Percentiles rank a stretch among this genome's conserved stretches.
phyloP scores from a whole-genome alignment of 768 basidiomycete species.

The Mycena albidolilacea region DNA sequence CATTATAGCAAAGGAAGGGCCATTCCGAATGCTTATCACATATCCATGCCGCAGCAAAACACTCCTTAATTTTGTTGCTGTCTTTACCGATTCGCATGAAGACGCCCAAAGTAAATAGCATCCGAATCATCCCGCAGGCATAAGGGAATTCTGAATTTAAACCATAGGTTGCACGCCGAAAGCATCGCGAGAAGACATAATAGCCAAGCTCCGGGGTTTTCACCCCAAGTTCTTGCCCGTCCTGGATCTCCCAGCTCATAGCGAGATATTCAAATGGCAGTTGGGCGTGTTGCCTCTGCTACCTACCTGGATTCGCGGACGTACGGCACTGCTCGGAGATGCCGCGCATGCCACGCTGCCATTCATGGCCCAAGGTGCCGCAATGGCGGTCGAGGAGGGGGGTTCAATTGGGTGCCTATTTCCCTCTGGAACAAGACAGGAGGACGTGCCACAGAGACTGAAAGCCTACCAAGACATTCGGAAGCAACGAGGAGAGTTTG shows the following conservation, averaged over 20 bases:
- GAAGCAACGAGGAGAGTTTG: constrained; percentile 32
- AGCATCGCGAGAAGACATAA: constrained; percentile 15
- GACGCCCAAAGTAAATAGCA: neutral
- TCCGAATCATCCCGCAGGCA: neutral
- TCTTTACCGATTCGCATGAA: constrained; percentile 10
- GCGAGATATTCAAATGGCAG: constrained; percentile 24
- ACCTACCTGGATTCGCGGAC: constrained; percentile 30
- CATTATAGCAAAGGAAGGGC: constrained; percentile 14
- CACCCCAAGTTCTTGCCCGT: constrained; percentile 26
- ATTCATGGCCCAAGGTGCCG: constrained; percentile 44
- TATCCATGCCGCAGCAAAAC: constrained; percentile 18
- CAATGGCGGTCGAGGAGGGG: constrained; percentile 45
- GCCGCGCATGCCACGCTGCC: constrained; percentile 45
- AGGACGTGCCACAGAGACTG: constrained; percentile 27
- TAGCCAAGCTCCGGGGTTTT: constrained; percentile 5
- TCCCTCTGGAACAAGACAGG: constrained; percentile 25
- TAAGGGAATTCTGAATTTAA: neutral
- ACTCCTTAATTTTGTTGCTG: constrained; percentile 25
- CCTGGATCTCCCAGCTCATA: constrained; percentile 19
- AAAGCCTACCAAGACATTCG: constrained; percentile 28
- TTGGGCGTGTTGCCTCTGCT: constrained; percentile 26
- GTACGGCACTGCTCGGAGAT: constrained; percentile 28
- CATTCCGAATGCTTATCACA: constrained; percentile 22
- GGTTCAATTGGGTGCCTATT: constrained; percentile 23
- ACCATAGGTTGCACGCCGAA: constrained; percentile 4